Evolutionary conservation across 345 rosid species (phyloP), one percentile per base, ranked within the genome.

Genomic region (Cardamine chenopodiifolia): DNA sequence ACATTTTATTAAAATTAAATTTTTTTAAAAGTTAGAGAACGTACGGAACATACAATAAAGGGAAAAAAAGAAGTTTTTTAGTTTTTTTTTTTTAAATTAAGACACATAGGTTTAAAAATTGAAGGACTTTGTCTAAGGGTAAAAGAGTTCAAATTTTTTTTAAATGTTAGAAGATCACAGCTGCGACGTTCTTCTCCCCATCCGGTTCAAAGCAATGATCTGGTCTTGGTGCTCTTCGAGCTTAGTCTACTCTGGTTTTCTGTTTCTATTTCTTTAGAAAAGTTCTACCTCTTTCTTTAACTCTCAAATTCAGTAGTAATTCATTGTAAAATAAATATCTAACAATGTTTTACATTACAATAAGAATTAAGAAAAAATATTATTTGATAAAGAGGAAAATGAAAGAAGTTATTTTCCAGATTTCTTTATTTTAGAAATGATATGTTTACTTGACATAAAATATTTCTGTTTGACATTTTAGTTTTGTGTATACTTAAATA

Each of bases 391-490:
- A 37, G 6, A 37, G 1, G 3, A 39, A 13, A 39, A 39, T 13
- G 7, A 39, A 40, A 13, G 17, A 40, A 40, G 6, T 14, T 40
- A 40, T 40, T 40, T 14, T 5, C 39, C 20, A 28, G 18, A 28
- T 15, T 54, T 26, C 17, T 28, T 1, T 8, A 28, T 55, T n/a
- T 8, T 40, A 42, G 1, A 15, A 42, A 42, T 42, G 18, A 6
- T 15, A 0, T 42, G 6, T 39, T 15, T 44, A n/a, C 9, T 57
- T 37, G 17, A 60, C 15, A 40, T 62, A 19, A 72, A 28, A 40
- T 53, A 40, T 11, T 15, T 72, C 10, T 53, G 29, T 2, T 72
- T 72, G 63, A 63, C 32, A 49, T 72, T 25, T 50, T 50, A 71
- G 23, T 39, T 26, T 28, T 52, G 11, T 5, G n/a, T 15, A 34